These are phyloP conservation scores for Leccinellum albellum DNA, from an alignment of 768 basidiomycete genomes.

Conservation along the genomic window DNA sequence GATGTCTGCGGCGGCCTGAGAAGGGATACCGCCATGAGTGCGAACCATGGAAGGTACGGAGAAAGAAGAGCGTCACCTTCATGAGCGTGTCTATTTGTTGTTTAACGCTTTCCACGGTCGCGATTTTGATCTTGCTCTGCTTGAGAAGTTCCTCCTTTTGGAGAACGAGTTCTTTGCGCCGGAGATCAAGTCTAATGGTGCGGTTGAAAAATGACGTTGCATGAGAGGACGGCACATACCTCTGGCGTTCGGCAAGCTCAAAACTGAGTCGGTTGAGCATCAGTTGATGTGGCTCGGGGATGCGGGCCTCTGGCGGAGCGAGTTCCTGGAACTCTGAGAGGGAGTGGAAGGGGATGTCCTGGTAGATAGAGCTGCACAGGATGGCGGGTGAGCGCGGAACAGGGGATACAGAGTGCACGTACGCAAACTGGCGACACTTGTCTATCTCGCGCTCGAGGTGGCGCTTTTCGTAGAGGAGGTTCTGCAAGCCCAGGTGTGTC, in stretches of 20 bases:
- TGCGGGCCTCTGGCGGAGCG: slow-evolving; percentile 66
- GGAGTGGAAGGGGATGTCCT: slow-evolving; percentile 74
- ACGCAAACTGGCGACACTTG: slow-evolving; percentile 92
- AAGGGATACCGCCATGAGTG: slow-evolving; percentile 12
- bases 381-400: background rate
- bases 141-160: slow-evolving; percentile 79
- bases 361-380: slow-evolving; percentile 70
- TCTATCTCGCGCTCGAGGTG: slow-evolving; percentile 90
- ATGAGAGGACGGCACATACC: slow-evolving; percentile 41
- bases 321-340: slow-evolving; percentile 64
- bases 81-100: slow-evolving; percentile 70
- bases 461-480: slow-evolving; percentile 83
- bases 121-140: slow-evolving; percentile 68
- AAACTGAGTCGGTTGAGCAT: slow-evolving; percentile 87
- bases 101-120: slow-evolving; percentile 76
- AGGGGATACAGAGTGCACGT: slow-evolving; percentile 28
- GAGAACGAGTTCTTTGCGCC: slow-evolving; percentile 60
- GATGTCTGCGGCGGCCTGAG: slow-evolving; percentile 63
- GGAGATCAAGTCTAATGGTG: slow-evolving; percentile 61
- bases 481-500: slow-evolving; percentile 81
- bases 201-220: slow-evolving; percentile 1
- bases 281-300: slow-evolving; percentile 71
- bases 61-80: slow-evolving; percentile 46
- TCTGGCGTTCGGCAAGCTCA: slow-evolving; percentile 83
- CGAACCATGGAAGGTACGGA: background rate